Evolutionary conservation across 2,329 filamentous ascomycete genomes (phyloP).

Genomic region (Curvularia eragrostidis): DNA sequence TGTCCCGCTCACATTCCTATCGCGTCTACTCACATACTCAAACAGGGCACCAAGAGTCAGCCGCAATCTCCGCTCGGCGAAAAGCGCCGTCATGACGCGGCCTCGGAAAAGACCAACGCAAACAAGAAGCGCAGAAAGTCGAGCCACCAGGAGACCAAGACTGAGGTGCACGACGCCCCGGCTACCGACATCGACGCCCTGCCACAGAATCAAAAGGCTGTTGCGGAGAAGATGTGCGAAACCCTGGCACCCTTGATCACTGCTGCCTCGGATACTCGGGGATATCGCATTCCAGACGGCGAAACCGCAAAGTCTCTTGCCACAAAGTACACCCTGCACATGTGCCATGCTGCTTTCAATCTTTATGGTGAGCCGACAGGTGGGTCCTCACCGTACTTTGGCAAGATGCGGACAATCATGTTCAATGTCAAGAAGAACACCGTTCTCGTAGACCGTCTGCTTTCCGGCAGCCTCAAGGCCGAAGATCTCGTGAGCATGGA

Average conservation of each 20-base stretch:
- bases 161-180: conserved; percentile 16
- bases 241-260: conserved; percentile 71
- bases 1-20: too few species aligned
- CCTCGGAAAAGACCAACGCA: conserved; percentile 40
- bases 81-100: conserved; percentile 47
- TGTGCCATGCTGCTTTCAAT: conserved; percentile 73
- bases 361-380: conserved; percentile 59
- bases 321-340: conserved; percentile 74
- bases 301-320: conserved; percentile 69
- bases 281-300: conserved; percentile 68
- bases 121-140: conserved; percentile 49
- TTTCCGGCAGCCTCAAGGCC: conserved; percentile 75
- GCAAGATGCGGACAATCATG: conserved; percentile 75
- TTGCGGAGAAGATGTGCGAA: conserved; percentile 74
- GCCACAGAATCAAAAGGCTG: conserved; percentile 71
- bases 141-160: conserved; percentile 38
- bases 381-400: conserved; percentile 59
- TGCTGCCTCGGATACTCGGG: conserved; percentile 69
- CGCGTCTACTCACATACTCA: conserved; percentile 16
- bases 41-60: conserved; percentile 38
- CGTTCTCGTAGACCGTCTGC: conserved; percentile 75
- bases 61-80: conserved; percentile 47
- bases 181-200: conserved; percentile 47
- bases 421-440: conserved; percentile 91
- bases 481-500: conserved; percentile 86